Evolutionary conservation across 371 early-diverging fungal genomes (phyloP).

Genomic region (Mortierella polycephala): DNA sequence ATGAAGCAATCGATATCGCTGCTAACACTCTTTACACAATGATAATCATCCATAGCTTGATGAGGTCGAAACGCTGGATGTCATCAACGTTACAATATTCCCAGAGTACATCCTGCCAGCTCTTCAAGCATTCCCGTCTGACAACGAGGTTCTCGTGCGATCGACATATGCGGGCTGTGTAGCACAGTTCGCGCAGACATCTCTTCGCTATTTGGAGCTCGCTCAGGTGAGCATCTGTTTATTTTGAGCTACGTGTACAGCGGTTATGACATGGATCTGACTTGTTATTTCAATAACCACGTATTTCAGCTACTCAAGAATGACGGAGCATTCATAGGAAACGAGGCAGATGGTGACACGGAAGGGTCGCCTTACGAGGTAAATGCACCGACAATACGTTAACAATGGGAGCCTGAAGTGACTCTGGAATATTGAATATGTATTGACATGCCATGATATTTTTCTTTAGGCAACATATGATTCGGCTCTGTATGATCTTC

Average conservation of each 20-base stretch:
- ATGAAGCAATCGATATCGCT: not conserved
- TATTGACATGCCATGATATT: too few species aligned
- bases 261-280: too few species aligned
- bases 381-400: not conserved
- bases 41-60: conserved; percentile 62
- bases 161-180: conserved; percentile 86
- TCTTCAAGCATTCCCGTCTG: conserved; percentile 73
- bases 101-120: conserved; percentile 90
- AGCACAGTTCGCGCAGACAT: conserved; percentile 81
- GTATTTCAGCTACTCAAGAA: conserved; percentile 63
- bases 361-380: conserved; percentile 71
- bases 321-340: conserved; percentile 63
- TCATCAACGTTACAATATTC: conserved; percentile 87
- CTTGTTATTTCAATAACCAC: not conserved
- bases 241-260: too few species aligned
- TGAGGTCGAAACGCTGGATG: conserved; percentile 79
- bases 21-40: not conserved
- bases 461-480: conserved; percentile 75
- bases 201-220: conserved; percentile 78
- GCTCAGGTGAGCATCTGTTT: conserved; percentile 58
- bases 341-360: conserved; percentile 65
- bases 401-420: too few species aligned
- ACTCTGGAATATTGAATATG: too few species aligned
- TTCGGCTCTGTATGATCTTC: conserved; percentile 75
- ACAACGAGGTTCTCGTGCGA: conserved; percentile 82